phyloP scores from a whole-genome alignment of 2,329 filamentous ascomycete genomes.

The Aspergillus terreus region DNA sequence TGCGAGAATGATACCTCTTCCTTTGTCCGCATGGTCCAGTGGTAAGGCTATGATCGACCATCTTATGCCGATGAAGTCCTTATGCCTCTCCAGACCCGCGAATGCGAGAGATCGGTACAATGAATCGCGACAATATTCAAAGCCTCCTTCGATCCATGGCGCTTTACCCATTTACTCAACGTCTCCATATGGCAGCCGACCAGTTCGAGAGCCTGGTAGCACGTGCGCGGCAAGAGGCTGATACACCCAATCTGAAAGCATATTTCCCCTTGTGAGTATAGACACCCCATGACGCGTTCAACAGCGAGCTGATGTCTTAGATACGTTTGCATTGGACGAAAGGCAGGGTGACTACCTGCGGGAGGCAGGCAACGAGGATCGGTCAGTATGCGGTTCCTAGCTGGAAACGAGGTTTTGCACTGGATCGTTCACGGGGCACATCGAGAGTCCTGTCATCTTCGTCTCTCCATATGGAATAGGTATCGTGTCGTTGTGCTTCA shows the following conservation, averaged over 20 bases:
- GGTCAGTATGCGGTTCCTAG: not conserved
- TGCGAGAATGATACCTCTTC: constrained; percentile 61
- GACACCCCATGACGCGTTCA: not conserved
- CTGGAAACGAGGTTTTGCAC: not conserved
- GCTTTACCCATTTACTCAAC: constrained; percentile 44
- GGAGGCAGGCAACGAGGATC: not conserved
- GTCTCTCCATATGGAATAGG: too few relatives aligned
- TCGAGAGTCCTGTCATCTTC: too few relatives aligned
- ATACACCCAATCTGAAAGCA: constrained; percentile 36
- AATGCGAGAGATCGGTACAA: constrained; percentile 40
- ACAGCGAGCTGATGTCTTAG: constrained; percentile 16
- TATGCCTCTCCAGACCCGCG: constrained; percentile 35
- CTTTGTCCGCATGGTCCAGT: constrained; percentile 66
- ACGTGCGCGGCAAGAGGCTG: constrained; percentile 37
- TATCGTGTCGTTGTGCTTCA: too few relatives aligned
- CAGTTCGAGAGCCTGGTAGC: constrained; percentile 36
- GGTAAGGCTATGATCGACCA: constrained; percentile 45
- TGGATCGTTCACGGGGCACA: too few relatives aligned
- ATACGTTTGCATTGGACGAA: constrained; percentile 43
- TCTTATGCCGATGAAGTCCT: constrained; percentile 9
- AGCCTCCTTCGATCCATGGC: constrained; percentile 38
- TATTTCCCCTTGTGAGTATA: constrained; percentile 44
- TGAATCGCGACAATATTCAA: constrained; percentile 36
- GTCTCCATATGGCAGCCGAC: constrained; percentile 37
- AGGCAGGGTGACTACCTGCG: constrained; percentile 18